Conservation (phyloP, 129 eudicot species). For the Escallonia herrerae region DNA sequence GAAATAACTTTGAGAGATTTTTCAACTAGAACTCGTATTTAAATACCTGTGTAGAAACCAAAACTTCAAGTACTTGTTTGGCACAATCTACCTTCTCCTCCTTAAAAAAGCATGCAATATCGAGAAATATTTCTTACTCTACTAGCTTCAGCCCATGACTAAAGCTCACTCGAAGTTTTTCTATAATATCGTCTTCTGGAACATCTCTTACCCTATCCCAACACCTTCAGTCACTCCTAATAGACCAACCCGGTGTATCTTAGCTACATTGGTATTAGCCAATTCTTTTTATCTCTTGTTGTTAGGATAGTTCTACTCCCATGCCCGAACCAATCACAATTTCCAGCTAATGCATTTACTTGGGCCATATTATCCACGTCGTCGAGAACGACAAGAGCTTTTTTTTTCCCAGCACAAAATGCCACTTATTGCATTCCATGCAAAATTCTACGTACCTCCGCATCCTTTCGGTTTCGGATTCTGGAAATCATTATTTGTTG, state of each 20-base stretch:
- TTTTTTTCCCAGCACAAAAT: neutral
- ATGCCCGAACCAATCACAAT: neutral
- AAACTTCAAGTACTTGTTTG: neutral
- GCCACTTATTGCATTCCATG: too few species aligned
- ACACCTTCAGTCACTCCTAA: too few species aligned
- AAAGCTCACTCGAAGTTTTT: conserved; percentile 14
- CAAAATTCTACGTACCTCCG: too few species aligned
- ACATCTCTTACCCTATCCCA: neutral
- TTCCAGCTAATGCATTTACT: neutral
- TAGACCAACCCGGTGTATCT: too few species aligned
- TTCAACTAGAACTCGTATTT: neutral
- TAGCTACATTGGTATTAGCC: too few species aligned
- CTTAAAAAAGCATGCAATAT: conserved; percentile 25
- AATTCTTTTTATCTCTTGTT: neutral
- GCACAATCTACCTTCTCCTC: neutral
- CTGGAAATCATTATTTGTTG: neutral
- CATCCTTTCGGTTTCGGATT: too few species aligned
- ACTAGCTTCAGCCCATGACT: neutral
- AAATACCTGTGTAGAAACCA: neutral
- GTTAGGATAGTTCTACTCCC: neutral
- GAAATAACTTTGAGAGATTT: neutral
- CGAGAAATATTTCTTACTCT: conserved; percentile 9
- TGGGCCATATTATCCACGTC: neutral
- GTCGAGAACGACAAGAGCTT: neutral
- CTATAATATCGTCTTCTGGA: neutral